Evolutionary conservation across 345 rosid species (phyloP).

Genomic region (Eutrema yunnanense): DNA sequence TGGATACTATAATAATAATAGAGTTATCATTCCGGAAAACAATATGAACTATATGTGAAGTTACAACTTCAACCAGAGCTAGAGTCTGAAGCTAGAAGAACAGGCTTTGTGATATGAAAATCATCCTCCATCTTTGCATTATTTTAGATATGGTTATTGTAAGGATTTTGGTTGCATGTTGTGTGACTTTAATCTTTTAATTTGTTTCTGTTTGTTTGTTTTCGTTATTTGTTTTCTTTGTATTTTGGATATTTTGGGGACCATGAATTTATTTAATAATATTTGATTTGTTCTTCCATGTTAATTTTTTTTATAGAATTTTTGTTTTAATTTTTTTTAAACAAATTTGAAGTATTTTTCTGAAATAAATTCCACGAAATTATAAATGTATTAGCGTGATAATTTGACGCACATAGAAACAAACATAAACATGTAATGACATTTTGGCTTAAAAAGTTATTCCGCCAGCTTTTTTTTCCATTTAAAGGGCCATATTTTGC

Average conservation of each 20-base stretch:
- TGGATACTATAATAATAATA: not conserved
- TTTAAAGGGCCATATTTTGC: no score
- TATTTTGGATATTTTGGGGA: not conserved
- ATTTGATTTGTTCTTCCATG: not conserved
- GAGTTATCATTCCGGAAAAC: not conserved
- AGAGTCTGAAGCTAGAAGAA: not conserved
- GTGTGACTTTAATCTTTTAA: not conserved
- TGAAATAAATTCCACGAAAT: no score
- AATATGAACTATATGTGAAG: not conserved
- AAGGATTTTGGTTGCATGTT: not conserved
- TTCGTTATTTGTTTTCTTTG: not conserved
- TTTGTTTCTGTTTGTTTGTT: not conserved
- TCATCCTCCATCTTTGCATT: not conserved
- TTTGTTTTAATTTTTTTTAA: no score
- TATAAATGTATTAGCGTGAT: no score
- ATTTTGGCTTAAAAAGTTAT: no score
- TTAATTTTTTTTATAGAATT: not conserved
- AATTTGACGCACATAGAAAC: no score
- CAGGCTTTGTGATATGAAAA: not conserved
- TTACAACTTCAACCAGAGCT: slow-evolving; percentile 3
- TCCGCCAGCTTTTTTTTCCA: no score
- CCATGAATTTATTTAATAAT: not conserved
- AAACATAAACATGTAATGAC: no score
- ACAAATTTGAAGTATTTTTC: no score
- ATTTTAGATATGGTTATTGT: not conserved